A percentile compares a stretch with the other conserved stretches of the same genome.
Evolutionary conservation across 352 stramenopile species (phyloP).

Genomic region (Phytophthora idaei): DNA sequence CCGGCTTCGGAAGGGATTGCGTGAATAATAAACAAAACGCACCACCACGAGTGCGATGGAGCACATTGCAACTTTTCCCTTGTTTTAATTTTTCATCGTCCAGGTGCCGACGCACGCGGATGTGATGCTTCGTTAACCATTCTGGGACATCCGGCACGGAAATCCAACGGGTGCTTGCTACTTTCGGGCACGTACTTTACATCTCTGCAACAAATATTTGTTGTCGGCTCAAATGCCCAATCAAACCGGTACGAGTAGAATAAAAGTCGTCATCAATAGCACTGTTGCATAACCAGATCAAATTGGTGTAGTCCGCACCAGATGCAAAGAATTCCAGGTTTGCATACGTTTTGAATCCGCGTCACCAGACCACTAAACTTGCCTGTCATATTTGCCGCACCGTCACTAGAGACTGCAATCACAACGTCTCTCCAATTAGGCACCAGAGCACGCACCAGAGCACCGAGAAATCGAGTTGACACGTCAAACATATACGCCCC

Average conservation of each 20-base stretch:
- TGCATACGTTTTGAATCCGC: too few species aligned
- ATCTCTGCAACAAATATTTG: not conserved
- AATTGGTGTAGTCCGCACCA: not conserved
- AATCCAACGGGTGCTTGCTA: not conserved
- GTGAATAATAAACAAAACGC: conserved; percentile 1
- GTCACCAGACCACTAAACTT: too few species aligned
- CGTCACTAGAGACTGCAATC: not conserved
- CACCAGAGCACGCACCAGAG: too few species aligned
- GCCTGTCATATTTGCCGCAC: not conserved
- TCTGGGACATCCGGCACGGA: not conserved
- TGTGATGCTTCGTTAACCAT: not conserved
- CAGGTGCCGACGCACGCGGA: too few species aligned
- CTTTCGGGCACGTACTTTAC: not conserved
- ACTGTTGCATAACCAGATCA: not conserved
- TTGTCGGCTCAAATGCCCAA: not conserved
- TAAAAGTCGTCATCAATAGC: not conserved
- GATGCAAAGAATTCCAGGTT: not conserved
- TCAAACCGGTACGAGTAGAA: not conserved
- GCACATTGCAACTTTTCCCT: not conserved
- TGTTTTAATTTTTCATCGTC: too few species aligned
- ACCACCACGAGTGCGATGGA: not conserved
- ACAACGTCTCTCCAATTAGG: not conserved
- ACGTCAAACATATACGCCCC: too few species aligned
- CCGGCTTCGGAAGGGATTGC: not conserved
- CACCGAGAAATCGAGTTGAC: not conserved